Evolutionary conservation across 2,329 filamentous ascomycete genomes (phyloP).

Genomic region (Monilinia aucupariae): DNA sequence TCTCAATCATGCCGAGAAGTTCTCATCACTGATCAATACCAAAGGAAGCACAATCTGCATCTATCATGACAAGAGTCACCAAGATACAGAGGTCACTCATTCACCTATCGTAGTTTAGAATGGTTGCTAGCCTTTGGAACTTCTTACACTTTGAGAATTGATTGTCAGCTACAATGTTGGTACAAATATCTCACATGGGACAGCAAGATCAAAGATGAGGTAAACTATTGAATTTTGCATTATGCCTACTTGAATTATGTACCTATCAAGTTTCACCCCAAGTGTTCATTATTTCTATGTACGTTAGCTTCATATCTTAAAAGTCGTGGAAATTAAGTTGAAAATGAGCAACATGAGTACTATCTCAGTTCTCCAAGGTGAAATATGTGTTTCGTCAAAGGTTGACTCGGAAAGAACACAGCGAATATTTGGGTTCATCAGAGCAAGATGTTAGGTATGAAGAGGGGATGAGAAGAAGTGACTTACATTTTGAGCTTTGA

Average conservation of each 20-base stretch:
- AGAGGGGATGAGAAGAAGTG: neutral
- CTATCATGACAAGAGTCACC: too few species aligned
- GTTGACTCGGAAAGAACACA: conserved; percentile 35
- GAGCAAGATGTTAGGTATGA: conserved; percentile 20
- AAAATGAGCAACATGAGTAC: conserved; percentile 9
- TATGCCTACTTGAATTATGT: neutral
- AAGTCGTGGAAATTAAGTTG: neutral
- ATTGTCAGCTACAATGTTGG: too few species aligned
- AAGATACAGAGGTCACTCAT: too few species aligned
- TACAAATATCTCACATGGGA: too few species aligned
- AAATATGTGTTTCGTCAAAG: conserved; percentile 37
- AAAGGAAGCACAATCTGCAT: too few species aligned
- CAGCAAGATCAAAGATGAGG: neutral
- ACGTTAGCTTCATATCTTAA: neutral
- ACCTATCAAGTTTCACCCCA: neutral
- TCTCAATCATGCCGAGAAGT: too few species aligned
- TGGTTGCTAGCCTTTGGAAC: too few species aligned
- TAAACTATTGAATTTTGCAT: neutral
- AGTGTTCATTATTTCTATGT: neutral
- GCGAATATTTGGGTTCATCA: conserved; percentile 37
- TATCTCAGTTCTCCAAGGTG: conserved; percentile 39
- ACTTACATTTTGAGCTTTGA: conserved; percentile 1
- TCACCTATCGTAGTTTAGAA: too few species aligned
- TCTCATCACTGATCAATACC: too few species aligned
- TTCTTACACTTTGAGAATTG: too few species aligned